Conservation (phyloP, 371 early-diverging fungal species). For the Blakeslea trispora region DNA sequence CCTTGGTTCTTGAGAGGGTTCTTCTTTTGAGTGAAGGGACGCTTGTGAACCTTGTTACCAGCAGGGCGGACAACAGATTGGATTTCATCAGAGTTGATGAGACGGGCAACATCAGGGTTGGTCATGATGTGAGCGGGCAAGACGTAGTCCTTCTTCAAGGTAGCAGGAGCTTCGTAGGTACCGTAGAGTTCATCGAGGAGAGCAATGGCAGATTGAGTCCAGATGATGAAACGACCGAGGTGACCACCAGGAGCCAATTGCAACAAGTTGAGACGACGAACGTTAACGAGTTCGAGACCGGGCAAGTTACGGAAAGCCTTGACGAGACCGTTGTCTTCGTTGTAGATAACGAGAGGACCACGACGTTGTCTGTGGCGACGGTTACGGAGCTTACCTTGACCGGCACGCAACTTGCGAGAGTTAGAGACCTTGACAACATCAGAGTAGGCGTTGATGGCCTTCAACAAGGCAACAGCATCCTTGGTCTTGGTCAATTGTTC, state of each 20-base stretch:
- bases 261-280: conserved; percentile 95
- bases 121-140: conserved; percentile 89
- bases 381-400: conserved; percentile 99
- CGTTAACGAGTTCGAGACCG: conserved; percentile 97
- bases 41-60: conserved; percentile 78
- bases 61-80: conserved; percentile 94
- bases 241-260: conserved; percentile 99
- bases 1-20: conserved; percentile 96
- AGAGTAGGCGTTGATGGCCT: conserved; percentile 91
- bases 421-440: conserved; percentile 98
- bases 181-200: conserved; percentile 96
- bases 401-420: conserved; percentile 97
- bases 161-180: conserved; percentile 78
- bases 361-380: conserved; percentile 98
- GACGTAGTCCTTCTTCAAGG: conserved; percentile 93
- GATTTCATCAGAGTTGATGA: conserved; percentile 98
- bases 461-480: conserved; percentile 93
- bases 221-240: conserved; percentile 99
- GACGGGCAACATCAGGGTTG: conserved; percentile 95
- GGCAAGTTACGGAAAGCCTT: conserved; percentile 99
- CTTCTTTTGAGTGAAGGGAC: conserved; percentile 94
- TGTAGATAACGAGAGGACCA: conserved; percentile 98
- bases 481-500: conserved; percentile 95
- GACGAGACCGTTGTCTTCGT: conserved; percentile 93
- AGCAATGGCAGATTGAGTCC: conserved; percentile 98